Base-by-base conservation (phyloP, 148 eudicot species). In the Spergularia bocconei region DNA sequence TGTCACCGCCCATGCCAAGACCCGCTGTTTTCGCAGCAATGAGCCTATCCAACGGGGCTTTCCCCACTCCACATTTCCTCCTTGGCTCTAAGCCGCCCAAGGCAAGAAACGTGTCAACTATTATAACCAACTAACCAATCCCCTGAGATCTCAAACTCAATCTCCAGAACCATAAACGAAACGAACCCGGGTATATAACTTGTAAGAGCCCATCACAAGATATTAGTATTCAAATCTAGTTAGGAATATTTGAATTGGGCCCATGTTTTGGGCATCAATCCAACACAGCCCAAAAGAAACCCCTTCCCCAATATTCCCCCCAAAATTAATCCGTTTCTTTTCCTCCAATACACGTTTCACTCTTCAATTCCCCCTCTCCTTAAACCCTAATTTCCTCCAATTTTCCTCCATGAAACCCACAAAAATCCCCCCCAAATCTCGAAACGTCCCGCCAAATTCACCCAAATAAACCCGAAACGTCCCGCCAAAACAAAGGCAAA, bases 281-380 rank as follows among this genome's bases (percentile, higher is more conserved):
- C 33, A 70, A 11, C 5, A 54, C 36, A 73, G 58, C 67, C 76
- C 58, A 60, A 73, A 73, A 48, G 68, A 44, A 61, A 61, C 61
- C 52, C 63, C 75, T 14, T 72, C 17, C 17, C 14, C 7, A 16
- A 39, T 14, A 38, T 63, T 59, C 63, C 63, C 36, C 33, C 11
- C 10, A 21, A 59, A 59, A 11, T 23, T 19, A 59, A 23, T 59
- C 20, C 63, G 11, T 59, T 59, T 59, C 63, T 59, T 59, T 12
- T 5, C 25, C 5, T 19, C 9, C 36, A 59, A 13, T 10, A 19
- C 36, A 59, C 63, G 63, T 59, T 13, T 4, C 12, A 25, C 36
- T 9, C 23, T 9, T 21, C 25, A 25, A 25, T 25, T 29, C 63
- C 12, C 14, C 14, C 63, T 47, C 48, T 33, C n/a, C 47, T 63